These are phyloP conservation scores for Colletotrichum sp. DNA, from an alignment of 2,329 filamentous ascomycete genomes.

Conservation along the genomic window DNA sequence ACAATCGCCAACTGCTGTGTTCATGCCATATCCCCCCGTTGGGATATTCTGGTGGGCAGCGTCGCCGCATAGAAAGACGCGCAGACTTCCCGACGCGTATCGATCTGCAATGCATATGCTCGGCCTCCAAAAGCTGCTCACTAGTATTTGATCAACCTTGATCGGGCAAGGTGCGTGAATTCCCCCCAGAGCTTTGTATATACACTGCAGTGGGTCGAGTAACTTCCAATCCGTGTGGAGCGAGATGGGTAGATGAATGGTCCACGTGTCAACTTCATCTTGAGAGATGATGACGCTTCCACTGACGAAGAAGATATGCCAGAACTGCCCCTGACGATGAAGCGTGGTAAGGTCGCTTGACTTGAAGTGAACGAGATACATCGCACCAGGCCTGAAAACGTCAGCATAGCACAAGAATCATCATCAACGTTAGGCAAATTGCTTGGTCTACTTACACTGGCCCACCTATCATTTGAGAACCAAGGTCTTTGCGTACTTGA, in stretches of 20 bases:
- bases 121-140: slow-evolving; percentile 23
- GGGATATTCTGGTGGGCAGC: slow-evolving; percentile 38
- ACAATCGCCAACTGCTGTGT: slow-evolving; percentile 36
- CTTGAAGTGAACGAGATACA: background rate
- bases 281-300: background rate
- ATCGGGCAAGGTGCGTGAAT: background rate
- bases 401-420: background rate
- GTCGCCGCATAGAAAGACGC: slow-evolving; percentile 37
- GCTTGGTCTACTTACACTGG: background rate
- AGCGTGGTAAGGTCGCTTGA: background rate
- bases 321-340: background rate
- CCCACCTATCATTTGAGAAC: background rate
- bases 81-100: slow-evolving; percentile 34
- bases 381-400: background rate
- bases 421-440: background rate
- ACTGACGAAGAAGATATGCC: background rate
- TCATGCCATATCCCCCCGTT: slow-evolving; percentile 39
- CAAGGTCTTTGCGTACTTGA: background rate
- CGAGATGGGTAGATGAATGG: background rate
- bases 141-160: slow-evolving; percentile 27
- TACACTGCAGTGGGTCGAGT: background rate
- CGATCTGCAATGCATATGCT: slow-evolving; percentile 24
- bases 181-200: background rate
- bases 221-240: background rate
- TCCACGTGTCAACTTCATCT: background rate